Base-by-base conservation (phyloP, 495 filamentous ascomycete genomes). In the Penicillium macrosclerotiorum region DNA sequence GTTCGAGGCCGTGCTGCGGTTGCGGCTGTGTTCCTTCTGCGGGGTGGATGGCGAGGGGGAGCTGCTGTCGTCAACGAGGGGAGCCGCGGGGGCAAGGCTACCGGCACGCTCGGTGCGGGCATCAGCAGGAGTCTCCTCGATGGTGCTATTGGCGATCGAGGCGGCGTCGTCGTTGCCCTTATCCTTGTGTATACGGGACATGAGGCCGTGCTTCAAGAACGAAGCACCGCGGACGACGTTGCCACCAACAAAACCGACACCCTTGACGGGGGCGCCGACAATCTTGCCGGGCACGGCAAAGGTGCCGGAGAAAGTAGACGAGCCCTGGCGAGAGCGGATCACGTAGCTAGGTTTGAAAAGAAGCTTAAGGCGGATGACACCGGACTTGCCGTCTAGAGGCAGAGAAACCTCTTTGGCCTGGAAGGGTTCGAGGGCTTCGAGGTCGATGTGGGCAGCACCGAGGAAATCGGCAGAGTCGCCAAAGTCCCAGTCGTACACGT, bases 281-380 rank as follows among this genome's bases (percentile, higher is more conserved):
- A 97, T 86, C 71, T 90, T 95, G 22, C 89, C 88, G n/a, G 93
- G 89, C 4, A 85, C 75, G 4, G 86, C 82, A 60, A 98, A 96
- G 0, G 90, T 96, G 11, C 93, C 93, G 3, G 82, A 84, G 76
- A 99, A 95, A 3, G 93, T 96, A 3, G 88, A 86, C 0, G 91
- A 93, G 32, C 94, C 93, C 65, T 96, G 88, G 25, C 89, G 80
- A 8, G 88, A 80, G 37, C 94, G 84, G 12, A 83, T 84, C 45
- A 99, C 89, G 55, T 96, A 99, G 67, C 85, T 82, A 3, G 94
- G 86, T 51, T 86, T 92, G 82, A 99, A 99, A n/a, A 95, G 73
- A 51, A 96, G 75, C 47, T 86, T 86, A 41, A 99, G 65, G 26
- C 86, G 81, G 25, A 99, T 75, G 8, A 79, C 75, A 16, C 93